These are phyloP conservation scores for Oryza rufipogon DNA, from an alignment of 176 grass and related monocot species.

Conservation along the genomic window DNA sequence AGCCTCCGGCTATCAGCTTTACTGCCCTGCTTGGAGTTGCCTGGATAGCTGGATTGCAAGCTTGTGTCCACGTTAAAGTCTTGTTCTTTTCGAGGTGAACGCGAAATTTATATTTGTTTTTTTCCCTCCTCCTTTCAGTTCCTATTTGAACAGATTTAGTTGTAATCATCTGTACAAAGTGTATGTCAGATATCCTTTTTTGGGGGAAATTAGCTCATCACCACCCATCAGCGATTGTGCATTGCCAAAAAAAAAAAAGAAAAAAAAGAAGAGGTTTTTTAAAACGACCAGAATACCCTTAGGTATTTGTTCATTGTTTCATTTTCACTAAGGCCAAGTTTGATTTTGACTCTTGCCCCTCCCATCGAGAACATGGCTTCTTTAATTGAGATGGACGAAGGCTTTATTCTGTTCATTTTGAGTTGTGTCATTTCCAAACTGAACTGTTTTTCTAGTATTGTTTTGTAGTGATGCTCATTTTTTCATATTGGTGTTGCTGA, in stretches of 20 bases:
- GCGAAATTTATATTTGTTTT: conserved; percentile 3
- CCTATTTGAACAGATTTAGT: conserved; percentile 16
- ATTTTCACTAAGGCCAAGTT: background rate
- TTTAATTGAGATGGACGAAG: background rate
- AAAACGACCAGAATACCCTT: background rate
- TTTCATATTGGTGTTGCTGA: background rate
- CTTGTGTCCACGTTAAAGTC: conserved; percentile 38
- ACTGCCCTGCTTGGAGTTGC: conserved; percentile 28
- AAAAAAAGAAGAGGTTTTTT: background rate
- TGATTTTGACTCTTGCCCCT: background rate
- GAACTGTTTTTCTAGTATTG: background rate
- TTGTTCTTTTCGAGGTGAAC: conserved; percentile 35
- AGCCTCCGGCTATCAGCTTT: conserved; percentile 27
- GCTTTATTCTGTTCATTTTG: background rate
- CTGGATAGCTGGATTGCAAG: conserved; percentile 38
- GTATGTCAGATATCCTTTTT: background rate
- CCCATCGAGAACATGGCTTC: background rate
- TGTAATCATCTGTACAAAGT: background rate
- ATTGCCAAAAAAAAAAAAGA: background rate
- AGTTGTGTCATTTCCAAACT: background rate
- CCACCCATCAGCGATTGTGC: background rate
- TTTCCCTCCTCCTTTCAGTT: background rate
- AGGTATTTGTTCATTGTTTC: background rate
- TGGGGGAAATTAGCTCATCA: background rate
- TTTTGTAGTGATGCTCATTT: background rate